Conservation (phyloP, 345 rosid genomes). For the Geranium brycei region DNA sequence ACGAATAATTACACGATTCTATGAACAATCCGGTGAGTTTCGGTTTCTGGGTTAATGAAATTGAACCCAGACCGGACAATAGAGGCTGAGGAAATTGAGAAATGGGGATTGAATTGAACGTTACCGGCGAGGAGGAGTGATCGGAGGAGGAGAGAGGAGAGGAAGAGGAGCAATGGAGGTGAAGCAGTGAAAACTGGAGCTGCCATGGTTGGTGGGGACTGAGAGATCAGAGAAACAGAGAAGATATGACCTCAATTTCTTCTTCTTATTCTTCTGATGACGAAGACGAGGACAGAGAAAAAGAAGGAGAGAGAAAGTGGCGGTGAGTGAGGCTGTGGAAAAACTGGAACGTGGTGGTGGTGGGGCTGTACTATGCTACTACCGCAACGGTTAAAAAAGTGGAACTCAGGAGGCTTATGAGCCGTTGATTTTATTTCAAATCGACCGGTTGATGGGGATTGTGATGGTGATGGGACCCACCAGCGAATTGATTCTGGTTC, state of each 20-base stretch:
- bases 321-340: too few relatives aligned
- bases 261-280: too few relatives aligned
- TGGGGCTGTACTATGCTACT: background rate
- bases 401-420: background rate
- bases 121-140: background rate
- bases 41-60: background rate
- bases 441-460: too few relatives aligned
- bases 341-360: too few relatives aligned
- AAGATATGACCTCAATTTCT: too few relatives aligned
- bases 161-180: background rate
- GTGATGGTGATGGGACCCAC: background rate
- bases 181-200: background rate
- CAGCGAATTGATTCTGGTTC: background rate
- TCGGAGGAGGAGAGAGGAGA: background rate
- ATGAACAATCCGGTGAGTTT: background rate
- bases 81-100: background rate
- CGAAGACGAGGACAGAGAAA: too few relatives aligned
- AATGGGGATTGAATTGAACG: background rate
- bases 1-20: too few relatives aligned
- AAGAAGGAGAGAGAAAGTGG: too few relatives aligned
- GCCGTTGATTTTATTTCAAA: background rate
- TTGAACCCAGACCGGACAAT: too few relatives aligned
- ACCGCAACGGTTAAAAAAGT: background rate
- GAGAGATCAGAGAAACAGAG: background rate
- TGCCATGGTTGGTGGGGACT: background rate